Evolutionary conservation across 768 basidiomycete genomes (phyloP).

Genomic region (Vishniacozyma victoriae): DNA sequence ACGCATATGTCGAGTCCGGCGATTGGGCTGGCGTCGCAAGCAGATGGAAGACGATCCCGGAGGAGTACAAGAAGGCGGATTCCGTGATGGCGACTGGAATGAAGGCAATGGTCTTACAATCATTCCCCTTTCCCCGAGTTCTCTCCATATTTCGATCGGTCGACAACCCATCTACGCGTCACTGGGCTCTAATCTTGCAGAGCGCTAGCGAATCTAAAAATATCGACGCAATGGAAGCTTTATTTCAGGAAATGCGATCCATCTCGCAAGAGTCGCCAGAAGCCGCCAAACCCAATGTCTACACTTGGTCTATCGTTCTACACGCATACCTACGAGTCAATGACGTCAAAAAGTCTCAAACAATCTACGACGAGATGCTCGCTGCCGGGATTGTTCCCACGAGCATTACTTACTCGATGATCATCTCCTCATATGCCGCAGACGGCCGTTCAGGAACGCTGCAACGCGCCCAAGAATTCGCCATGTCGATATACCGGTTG

Average conservation of each 20-base stretch:
- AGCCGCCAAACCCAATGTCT: constrained; percentile 18
- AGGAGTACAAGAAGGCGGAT: constrained; percentile 36
- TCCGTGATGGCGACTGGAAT: constrained; percentile 67
- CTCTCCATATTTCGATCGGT: constrained; percentile 55
- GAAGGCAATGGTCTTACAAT: constrained; percentile 75
- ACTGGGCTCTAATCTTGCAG: constrained; percentile 70
- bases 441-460: constrained; percentile 55
- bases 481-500: constrained; percentile 53
- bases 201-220: constrained; percentile 69
- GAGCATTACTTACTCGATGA: constrained; percentile 61
- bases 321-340: constrained; percentile 56
- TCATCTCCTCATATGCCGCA: constrained; percentile 60
- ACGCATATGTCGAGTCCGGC: constrained; percentile 73
- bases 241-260: constrained; percentile 63
- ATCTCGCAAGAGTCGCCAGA: constrained; percentile 49
- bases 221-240: constrained; percentile 60
- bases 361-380: constrained; percentile 67
- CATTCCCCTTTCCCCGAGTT: constrained; percentile 66
- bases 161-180: constrained; percentile 45
- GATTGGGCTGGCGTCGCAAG: constrained; percentile 71
- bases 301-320: constrained; percentile 34
- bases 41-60: constrained; percentile 59
- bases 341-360: constrained; percentile 56
- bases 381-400: constrained; percentile 61
- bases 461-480: constrained; percentile 61